Evolutionary conservation across 2,329 filamentous ascomycete genomes (phyloP), one percentile per base, ranked within the genome.

Genomic region (Hawksworthiomyces lignivorus): DNA sequence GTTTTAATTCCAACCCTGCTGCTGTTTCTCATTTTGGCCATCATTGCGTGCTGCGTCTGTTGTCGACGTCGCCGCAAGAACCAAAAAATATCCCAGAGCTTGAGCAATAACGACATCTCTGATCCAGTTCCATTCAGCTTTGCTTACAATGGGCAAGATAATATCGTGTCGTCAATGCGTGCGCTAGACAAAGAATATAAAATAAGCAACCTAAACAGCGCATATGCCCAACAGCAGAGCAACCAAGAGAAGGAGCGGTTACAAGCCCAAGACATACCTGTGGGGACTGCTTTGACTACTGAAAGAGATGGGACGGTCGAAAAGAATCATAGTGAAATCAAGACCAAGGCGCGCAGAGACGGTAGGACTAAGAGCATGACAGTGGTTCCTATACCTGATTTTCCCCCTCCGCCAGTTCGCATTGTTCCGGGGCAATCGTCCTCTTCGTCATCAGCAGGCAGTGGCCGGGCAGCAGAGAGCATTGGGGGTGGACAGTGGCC

Each of bases 1-100:
- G 63, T 67, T 3, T 59, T 72, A 3, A 54, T 73, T 3, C 68
- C 69, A 0, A 54, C 65, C 15, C 45, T 68, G 3, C 48, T 71
- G 12, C 47, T 69, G 1, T 52, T 60, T 17, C 42, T 65, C 10
- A 48, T 60, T 0, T 46, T 64, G 5, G 45, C 62, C 8, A 47
- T 62, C 15, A 51, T 59, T 2, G 40, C 44, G 0, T 31, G 24
- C 33, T 51, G 49, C 36, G 48, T 59, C 21, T 59, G 54, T 41
- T 58, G 52, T 9, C 54, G 55, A 28, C 51, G 53, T n/a, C 51
- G 55, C 22, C 51, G 48, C 11, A 49, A 52, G 31, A 46, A 30
- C 39, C 37, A 19, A 33, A 44, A 17, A 44, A 21, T 30, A 41
- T 18, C 47, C 46, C 12, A 50, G 31, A 28, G 44, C 5, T 18